phyloP scores from a whole-genome alignment of 2,329 filamentous ascomycete genomes.

The Trichoderma brevicompactum region DNA sequence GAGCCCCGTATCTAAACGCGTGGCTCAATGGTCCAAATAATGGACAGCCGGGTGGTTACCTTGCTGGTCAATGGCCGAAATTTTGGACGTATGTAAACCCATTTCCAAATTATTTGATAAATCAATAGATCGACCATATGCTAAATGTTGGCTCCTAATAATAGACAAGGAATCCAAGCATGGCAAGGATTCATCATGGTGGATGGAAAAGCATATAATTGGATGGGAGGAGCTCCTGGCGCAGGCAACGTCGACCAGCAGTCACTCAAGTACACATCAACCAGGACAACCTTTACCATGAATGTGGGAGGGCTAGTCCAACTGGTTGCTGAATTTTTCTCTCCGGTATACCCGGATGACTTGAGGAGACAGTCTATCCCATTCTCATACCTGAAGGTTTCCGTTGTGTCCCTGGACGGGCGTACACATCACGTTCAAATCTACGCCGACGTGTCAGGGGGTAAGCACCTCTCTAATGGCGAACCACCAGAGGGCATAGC shows the following conservation, averaged over 20 bases:
- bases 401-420: conserved; percentile 66
- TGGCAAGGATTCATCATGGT: conserved; percentile 74
- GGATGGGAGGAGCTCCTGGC: conserved; percentile 65
- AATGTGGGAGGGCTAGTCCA: conserved; percentile 63
- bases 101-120: too few relatives aligned
- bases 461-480: conserved; percentile 19
- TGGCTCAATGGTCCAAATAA: conserved; percentile 68
- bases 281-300: conserved; percentile 71
- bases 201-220: conserved; percentile 66
- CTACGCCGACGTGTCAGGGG: conserved; percentile 69
- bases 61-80: conserved; percentile 70
- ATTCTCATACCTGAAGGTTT: conserved; percentile 71
- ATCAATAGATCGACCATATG: background rate
- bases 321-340: conserved; percentile 72
- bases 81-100: conserved; percentile 66
- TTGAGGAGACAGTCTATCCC: conserved; percentile 68
- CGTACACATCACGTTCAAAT: conserved; percentile 66
- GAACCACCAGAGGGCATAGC: background rate
- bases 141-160: conserved; percentile 38
- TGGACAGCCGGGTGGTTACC: conserved; percentile 66
- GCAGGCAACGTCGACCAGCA: conserved; percentile 61
- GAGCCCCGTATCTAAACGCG: conserved; percentile 73
- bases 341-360: conserved; percentile 70
- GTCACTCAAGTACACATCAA: conserved; percentile 71
- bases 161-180: conserved; percentile 54